A percentile compares a stretch with the other conserved stretches of the same genome.
These are phyloP conservation scores for Aspergillus ibericus DNA, from an alignment of 2,329 filamentous ascomycete genomes.

Conservation along the genomic window DNA sequence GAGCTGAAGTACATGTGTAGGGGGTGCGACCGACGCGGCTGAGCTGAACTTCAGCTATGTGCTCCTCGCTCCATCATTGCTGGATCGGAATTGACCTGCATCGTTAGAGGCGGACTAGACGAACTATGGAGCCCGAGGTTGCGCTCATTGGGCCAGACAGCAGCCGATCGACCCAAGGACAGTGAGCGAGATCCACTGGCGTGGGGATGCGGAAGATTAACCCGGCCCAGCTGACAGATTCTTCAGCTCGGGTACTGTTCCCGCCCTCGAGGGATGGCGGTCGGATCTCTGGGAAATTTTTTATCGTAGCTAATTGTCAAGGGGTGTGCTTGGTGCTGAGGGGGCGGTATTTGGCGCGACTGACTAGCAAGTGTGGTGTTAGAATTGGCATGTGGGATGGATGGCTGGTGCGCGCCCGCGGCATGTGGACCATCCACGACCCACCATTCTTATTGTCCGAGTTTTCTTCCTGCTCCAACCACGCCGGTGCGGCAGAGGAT, in stretches of 20 bases:
- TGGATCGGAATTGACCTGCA: neutral
- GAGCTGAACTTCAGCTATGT: slow-evolving; percentile 1
- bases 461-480: neutral
- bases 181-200: neutral
- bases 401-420: neutral
- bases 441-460: neutral
- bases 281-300: neutral
- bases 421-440: neutral
- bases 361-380: too few relatives aligned
- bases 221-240: neutral
- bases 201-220: neutral
- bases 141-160: neutral
- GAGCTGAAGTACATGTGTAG: neutral
- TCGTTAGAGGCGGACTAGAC: neutral
- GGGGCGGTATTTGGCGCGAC: neutral
- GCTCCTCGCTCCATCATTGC: neutral
- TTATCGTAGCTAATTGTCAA: neutral
- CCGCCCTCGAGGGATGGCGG: neutral
- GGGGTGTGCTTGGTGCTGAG: too few relatives aligned
- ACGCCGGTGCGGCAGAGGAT: neutral
- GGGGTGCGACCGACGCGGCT: neutral
- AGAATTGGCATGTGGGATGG: neutral
- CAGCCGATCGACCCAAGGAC: neutral
- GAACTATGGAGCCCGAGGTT: neutral
- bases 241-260: neutral